Percentiles rank a stretch among this genome's conserved stretches.
Conservation (phyloP, 129 eudicot genomes). For the Flaveria bidentis region DNA sequence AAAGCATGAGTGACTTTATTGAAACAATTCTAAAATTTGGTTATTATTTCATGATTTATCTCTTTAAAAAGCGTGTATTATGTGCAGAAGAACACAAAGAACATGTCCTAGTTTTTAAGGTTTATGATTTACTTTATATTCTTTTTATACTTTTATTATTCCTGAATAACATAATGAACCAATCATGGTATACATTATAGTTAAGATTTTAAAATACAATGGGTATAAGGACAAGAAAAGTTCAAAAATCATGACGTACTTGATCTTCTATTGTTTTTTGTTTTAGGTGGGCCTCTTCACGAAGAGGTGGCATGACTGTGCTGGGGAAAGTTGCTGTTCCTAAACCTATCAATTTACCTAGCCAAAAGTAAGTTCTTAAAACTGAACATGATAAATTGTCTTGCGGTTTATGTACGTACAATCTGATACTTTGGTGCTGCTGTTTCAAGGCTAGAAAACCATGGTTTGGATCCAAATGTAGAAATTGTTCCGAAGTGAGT, state of each 20-base stretch:
- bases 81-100: conserved; percentile 12
- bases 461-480: conserved; percentile 92
- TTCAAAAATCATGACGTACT: conserved; percentile 2
- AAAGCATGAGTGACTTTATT: too few relatives aligned
- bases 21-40: too few relatives aligned
- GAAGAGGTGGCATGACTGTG: conserved; percentile 95
- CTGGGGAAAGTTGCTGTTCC: conserved; percentile 97
- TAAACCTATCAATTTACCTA: conserved; percentile 95
- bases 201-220: background rate
- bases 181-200: background rate
- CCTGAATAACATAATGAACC: background rate
- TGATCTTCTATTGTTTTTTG: background rate
- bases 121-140: background rate
- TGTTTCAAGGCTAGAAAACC: conserved; percentile 86
- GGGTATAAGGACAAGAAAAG: conserved; percentile 6
- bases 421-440: conserved; percentile 35
- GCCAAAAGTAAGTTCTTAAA: conserved; percentile 66
- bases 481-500: conserved; percentile 99
- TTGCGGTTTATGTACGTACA: background rate
- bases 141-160: background rate
- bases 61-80: background rate
- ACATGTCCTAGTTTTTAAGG: background rate
- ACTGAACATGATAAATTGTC: conserved; percentile 6
- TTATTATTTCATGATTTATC: too few relatives aligned
- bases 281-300: conserved; percentile 79